These are phyloP conservation scores for Pseudonectria foliicola DNA, from an alignment of 2,329 filamentous ascomycete genomes.

Conservation along the genomic window DNA sequence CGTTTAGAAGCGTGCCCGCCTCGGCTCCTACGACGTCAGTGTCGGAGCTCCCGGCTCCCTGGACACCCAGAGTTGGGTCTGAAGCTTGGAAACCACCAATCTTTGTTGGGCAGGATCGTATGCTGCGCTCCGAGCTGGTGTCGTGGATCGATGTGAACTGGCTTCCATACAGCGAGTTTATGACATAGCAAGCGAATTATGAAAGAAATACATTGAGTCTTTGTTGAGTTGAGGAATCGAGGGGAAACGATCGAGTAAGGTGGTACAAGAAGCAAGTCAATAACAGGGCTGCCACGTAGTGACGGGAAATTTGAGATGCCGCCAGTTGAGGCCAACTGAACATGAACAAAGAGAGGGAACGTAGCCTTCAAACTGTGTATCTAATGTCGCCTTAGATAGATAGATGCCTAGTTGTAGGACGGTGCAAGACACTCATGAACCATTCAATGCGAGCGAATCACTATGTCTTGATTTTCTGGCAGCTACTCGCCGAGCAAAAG, in stretches of 20 bases:
- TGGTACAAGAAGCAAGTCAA: not conserved
- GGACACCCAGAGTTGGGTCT: constrained; percentile 12
- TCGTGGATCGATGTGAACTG: constrained; percentile 33
- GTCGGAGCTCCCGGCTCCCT: constrained; percentile 16
- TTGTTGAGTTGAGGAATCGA: constrained; percentile 1
- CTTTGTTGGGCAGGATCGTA: constrained; percentile 24
- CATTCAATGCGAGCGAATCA: too few species aligned
- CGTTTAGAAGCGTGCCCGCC: constrained; percentile 10
- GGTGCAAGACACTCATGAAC: too few species aligned
- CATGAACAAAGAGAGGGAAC: too few species aligned
- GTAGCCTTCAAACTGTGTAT: too few species aligned
- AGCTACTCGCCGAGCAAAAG: too few species aligned
- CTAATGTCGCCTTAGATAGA: too few species aligned
- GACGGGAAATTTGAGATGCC: too few species aligned
- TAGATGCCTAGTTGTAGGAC: too few species aligned
- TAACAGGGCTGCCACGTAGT: too few species aligned
- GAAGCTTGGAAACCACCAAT: constrained; percentile 18
- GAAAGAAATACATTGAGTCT: not conserved
- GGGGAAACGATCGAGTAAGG: not conserved
- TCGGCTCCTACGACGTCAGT: constrained; percentile 11
- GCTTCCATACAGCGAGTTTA: constrained; percentile 23
- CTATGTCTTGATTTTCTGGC: too few species aligned
- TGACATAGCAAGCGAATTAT: too few species aligned
- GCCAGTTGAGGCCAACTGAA: too few species aligned
- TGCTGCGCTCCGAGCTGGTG: constrained; percentile 29